Evolutionary conservation across 176 grass and related monocot genomes (phyloP).

Genomic region (Oropetium thomaeum): DNA sequence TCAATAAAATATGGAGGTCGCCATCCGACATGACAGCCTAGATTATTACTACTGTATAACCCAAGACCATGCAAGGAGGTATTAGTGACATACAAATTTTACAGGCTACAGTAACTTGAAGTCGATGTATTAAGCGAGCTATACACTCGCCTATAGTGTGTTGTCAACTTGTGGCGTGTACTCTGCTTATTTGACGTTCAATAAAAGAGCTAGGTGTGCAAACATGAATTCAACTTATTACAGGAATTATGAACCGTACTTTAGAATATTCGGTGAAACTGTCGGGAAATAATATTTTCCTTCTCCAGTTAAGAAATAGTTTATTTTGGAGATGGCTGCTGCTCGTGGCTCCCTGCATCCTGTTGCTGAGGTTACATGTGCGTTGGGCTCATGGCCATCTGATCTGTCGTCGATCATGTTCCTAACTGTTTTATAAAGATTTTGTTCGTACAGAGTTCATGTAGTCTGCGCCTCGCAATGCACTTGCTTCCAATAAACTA

Average conservation of each 20-base stretch:
- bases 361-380: not conserved
- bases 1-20: constrained; percentile 8
- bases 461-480: not conserved
- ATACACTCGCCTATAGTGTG: not conserved
- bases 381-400: not conserved
- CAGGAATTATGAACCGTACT: not conserved
- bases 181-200: constrained; percentile 24
- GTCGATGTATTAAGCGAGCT: not conserved
- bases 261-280: not conserved
- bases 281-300: not conserved
- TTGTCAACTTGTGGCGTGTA: not conserved
- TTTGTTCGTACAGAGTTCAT: not conserved
- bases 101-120: not conserved
- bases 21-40: constrained; percentile 19
- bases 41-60: too few relatives aligned
- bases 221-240: not conserved
- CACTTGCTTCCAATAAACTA: constrained; percentile 27
- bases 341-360: too few relatives aligned
- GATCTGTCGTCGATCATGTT: constrained; percentile 17
- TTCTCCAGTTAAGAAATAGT: not conserved
- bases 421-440: constrained; percentile 22
- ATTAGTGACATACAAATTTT: not conserved
- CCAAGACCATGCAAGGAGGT: not conserved
- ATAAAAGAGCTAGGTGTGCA: not conserved
- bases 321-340: not conserved